Percentiles rank a stretch among this genome's conserved stretches.
These are phyloP conservation scores for Scedosporium aurantiacum DNA, from an alignment of 2,329 filamentous ascomycete genomes.

Conservation along the genomic window DNA sequence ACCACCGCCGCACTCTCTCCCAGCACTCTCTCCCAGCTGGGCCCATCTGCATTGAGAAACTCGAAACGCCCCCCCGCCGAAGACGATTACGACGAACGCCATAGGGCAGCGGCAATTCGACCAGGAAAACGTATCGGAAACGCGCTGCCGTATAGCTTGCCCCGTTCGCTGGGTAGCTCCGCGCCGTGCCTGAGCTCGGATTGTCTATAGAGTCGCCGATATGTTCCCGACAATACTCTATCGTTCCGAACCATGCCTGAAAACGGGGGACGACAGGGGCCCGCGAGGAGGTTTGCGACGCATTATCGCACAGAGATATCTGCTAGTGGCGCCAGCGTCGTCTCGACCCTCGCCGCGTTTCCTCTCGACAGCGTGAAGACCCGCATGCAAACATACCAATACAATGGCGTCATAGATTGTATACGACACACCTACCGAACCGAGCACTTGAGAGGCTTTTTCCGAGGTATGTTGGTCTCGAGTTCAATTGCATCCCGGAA, in stretches of 20 bases:
- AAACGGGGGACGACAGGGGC: neutral
- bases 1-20: neutral
- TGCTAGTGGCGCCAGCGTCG: constrained; percentile 63
- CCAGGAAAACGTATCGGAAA: neutral
- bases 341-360: constrained; percentile 72
- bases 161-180: constrained; percentile 1
- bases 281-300: constrained; percentile 40
- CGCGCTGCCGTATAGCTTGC: neutral
- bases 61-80: neutral
- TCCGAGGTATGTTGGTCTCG: constrained; percentile 48
- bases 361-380: constrained; percentile 84
- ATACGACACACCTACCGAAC: constrained; percentile 63
- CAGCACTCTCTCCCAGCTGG: neutral
- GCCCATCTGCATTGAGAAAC: neutral
- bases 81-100: neutral
- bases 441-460: constrained; percentile 67
- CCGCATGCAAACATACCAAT: constrained; percentile 79
- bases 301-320: constrained; percentile 72
- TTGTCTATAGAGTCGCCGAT: neutral
- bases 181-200: neutral
- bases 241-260: constrained; percentile 5
- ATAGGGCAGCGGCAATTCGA: neutral
- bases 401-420: constrained; percentile 63
- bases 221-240: constrained; percentile 1
- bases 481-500: neutral